A percentile compares a stretch with the other conserved stretches of the same genome.
Evolutionary conservation across 306 rosid species (phyloP).

Genomic region (Leucaena leucocephala): DNA sequence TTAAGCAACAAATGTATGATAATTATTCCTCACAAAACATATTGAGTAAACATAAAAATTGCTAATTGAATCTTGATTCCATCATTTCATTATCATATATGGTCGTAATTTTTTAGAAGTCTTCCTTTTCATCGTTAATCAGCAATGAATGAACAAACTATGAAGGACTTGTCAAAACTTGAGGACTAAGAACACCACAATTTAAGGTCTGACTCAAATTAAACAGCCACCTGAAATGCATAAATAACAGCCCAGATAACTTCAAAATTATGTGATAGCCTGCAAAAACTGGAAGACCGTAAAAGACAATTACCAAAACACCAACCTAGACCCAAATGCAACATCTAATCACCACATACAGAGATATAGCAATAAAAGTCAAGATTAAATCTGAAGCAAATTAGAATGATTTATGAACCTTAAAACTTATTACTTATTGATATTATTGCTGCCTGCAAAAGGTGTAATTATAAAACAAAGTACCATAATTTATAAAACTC

Average conservation of each 20-base stretch:
- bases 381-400: background rate
- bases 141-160: background rate
- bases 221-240: conserved; percentile 12
- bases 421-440: background rate
- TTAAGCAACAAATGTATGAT: conserved; percentile 39
- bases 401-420: background rate
- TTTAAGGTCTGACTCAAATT: background rate
- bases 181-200: background rate
- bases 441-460: background rate
- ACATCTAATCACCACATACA: background rate
- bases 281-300: background rate
- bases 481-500: background rate
- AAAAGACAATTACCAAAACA: background rate
- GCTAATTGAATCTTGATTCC: conserved; percentile 14
- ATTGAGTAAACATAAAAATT: conserved; percentile 1
- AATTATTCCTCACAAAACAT: conserved; percentile 22
- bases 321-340: background rate
- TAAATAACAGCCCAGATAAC: background rate
- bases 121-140: background rate
- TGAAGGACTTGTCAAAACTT: conserved; percentile 10
- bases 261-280: background rate
- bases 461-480: background rate
- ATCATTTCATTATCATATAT: conserved; percentile 15
- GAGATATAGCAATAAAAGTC: background rate
- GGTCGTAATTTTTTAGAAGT: background rate